Evolutionary conservation across 352 stramenopile genomes (phyloP).

Genomic region (Phytophthora quininea): DNA sequence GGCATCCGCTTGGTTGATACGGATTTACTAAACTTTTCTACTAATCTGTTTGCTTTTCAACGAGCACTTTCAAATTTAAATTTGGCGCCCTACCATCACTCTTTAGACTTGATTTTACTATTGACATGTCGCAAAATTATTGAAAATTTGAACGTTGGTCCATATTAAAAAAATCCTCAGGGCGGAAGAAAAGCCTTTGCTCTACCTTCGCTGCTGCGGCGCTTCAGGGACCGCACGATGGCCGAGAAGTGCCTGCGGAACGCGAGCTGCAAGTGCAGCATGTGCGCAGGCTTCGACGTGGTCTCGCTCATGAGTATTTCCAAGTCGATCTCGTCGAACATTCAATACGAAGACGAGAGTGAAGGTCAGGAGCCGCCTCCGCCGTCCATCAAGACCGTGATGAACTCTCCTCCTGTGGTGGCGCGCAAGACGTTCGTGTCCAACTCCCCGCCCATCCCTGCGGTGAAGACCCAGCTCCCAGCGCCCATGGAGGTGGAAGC

Average conservation of each 20-base stretch:
- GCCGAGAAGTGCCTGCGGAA: constrained; percentile 84
- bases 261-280: constrained; percentile 86
- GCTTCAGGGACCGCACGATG: constrained; percentile 33
- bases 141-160: constrained; percentile 28
- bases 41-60: constrained; percentile 13
- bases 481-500: constrained; percentile 15
- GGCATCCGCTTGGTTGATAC: neutral
- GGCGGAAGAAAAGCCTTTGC: neutral
- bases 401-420: constrained; percentile 54
- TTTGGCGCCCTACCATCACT: constrained; percentile 22
- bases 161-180: neutral
- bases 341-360: constrained; percentile 66
- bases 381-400: constrained; percentile 31
- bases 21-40: neutral
- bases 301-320: constrained; percentile 77
- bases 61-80: constrained; percentile 14
- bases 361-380: constrained; percentile 32
- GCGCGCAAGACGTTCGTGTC: constrained; percentile 33
- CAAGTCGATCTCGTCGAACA: constrained; percentile 84
- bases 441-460: constrained; percentile 44
- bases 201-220: neutral
- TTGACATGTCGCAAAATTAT: constrained; percentile 17
- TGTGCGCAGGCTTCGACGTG: constrained; percentile 85
- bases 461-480: neutral
- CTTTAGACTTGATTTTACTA: constrained; percentile 10